phyloP scores from a whole-genome alignment of 129 eudicot species.

The Apium graveolens region DNA sequence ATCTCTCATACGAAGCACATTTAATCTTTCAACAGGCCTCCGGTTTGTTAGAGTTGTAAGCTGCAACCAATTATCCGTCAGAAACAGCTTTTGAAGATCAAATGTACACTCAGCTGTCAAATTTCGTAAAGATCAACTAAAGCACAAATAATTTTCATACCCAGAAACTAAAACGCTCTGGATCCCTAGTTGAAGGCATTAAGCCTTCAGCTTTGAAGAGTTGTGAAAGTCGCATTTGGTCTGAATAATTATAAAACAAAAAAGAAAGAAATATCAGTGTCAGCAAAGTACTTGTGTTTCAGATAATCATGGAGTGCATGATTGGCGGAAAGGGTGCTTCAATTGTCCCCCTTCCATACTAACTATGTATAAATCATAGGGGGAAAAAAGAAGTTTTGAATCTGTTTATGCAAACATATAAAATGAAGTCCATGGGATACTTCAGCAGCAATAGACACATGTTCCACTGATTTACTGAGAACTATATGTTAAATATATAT shows the following conservation, averaged over 20 bases:
- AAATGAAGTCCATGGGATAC: not conserved
- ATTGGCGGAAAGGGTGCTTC: not conserved
- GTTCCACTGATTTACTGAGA: not conserved
- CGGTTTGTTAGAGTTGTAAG: slow-evolving; percentile 61
- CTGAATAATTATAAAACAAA: slow-evolving; percentile 28
- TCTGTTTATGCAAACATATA: not conserved
- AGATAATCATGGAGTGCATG: not conserved
- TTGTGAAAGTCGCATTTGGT: slow-evolving; percentile 70
- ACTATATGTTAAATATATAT: too few species aligned
- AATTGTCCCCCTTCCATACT: not conserved
- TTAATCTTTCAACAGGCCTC: slow-evolving; percentile 73
- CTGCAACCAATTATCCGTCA: slow-evolving; percentile 35
- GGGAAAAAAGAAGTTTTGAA: not conserved
- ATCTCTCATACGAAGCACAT: slow-evolving; percentile 78
- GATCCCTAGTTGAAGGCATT: slow-evolving; percentile 78
- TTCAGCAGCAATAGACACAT: not conserved
- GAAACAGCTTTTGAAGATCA: not conserved
- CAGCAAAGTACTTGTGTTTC: not conserved
- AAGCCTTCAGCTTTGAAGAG: slow-evolving; percentile 82
- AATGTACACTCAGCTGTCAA: not conserved
- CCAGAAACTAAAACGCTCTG: slow-evolving; percentile 98
- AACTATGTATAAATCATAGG: not conserved
- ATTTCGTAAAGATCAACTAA: not conserved
- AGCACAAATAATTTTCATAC: slow-evolving; percentile 29
- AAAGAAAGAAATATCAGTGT: not conserved